phyloP scores from a whole-genome alignment of 2,329 filamentous ascomycete species.

The Neonectria coccinea region DNA sequence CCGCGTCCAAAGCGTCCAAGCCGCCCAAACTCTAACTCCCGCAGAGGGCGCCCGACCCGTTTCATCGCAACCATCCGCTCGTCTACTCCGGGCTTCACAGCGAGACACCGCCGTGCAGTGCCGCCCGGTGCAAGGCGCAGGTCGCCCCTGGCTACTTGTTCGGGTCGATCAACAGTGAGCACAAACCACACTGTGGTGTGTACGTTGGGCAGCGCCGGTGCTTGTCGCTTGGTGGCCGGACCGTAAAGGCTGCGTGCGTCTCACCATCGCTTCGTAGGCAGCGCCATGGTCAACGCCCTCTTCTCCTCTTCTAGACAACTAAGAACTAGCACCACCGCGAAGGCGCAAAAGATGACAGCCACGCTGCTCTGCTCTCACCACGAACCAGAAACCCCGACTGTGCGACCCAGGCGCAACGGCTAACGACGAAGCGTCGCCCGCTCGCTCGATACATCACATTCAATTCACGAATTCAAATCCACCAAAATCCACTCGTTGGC shows the following conservation, averaged over 20 bases:
- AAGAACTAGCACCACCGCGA: conserved; percentile 17
- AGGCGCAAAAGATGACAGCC: conserved; percentile 31
- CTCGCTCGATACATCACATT: conserved; percentile 22
- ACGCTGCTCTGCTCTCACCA: conserved; percentile 25
- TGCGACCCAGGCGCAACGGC: conserved; percentile 21
- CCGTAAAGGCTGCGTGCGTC: conserved; percentile 20
- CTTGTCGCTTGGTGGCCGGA: conserved; percentile 5
- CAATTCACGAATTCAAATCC: conserved; percentile 18
- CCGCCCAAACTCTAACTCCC: conserved; percentile 27
- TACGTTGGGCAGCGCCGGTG: conserved; percentile 9
- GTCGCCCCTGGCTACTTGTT: conserved; percentile 19
- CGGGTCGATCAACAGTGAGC: conserved; percentile 8
- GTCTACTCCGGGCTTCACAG: conserved; percentile 7
- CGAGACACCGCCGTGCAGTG: not conserved
- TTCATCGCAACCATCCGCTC: conserved; percentile 31
- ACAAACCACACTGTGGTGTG: conserved; percentile 13
- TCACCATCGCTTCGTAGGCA: conserved; percentile 28
- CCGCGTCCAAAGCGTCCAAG: conserved; percentile 22
- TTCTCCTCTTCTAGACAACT: conserved; percentile 16
- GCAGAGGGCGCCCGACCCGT: conserved; percentile 21
- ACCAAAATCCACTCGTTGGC: conserved; percentile 20
- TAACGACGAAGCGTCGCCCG: conserved; percentile 10
- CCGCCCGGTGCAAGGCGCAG: conserved; percentile 11
- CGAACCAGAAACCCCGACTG: conserved; percentile 14
- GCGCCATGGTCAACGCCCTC: conserved; percentile 20